Conservation (phyloP, 495 filamentous ascomycete species). For the Talaromyces nanjingensis region DNA sequence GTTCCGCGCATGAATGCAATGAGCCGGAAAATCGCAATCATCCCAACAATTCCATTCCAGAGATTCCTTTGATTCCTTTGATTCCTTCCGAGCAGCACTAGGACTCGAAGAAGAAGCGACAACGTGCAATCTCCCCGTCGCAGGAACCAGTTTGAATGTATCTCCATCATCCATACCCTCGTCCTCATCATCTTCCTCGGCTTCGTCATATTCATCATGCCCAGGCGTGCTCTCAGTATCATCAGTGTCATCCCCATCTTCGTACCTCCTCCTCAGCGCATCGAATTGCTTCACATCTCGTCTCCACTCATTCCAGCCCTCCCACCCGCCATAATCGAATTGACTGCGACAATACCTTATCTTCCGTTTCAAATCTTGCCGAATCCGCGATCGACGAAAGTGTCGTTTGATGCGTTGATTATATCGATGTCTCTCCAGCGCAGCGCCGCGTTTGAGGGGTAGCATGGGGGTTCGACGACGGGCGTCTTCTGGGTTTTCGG, state of each 20-base stretch:
- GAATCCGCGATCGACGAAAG: not conserved
- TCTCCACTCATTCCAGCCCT: constrained; percentile 9
- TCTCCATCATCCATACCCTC: not conserved
- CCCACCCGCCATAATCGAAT: constrained; percentile 13
- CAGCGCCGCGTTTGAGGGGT: not conserved
- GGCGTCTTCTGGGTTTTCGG: not conserved
- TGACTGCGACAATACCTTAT: not conserved
- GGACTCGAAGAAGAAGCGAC: not conserved
- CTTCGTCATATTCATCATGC: not conserved
- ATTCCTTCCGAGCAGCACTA: not conserved
- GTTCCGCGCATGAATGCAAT: constrained; percentile 10
- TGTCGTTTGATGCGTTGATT: not conserved
- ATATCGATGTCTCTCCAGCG: not conserved
- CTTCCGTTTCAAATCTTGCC: not conserved
- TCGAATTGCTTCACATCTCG: constrained; percentile 6
- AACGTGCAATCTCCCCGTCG: not conserved
- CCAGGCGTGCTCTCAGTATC: not conserved
- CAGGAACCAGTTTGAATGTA: not conserved
- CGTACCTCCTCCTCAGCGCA: not conserved
- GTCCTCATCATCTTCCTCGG: not conserved
- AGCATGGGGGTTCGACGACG: not conserved
- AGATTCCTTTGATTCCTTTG: not conserved
- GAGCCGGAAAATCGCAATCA: constrained; percentile 5
- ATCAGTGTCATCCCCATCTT: not conserved
- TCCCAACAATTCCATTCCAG: not conserved